These are phyloP conservation scores for Linum tenue DNA, from an alignment of 345 rosid species.

Conservation along the genomic window DNA sequence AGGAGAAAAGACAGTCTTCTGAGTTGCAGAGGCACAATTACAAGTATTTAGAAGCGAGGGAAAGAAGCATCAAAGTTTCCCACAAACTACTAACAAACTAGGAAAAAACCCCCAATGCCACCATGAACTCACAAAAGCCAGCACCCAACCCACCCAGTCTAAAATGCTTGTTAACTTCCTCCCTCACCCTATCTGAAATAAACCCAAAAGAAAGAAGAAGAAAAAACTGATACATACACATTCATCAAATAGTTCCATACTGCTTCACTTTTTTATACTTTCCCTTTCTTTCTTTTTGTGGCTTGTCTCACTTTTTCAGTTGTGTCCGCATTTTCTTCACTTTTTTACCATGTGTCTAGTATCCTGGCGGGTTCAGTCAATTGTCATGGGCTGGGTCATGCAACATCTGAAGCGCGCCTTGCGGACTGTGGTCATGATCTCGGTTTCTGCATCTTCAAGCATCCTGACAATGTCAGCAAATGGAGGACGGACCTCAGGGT, in stretches of 20 bases:
- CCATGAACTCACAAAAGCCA: not conserved
- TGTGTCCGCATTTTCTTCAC: not conserved
- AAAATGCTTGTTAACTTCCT: not conserved
- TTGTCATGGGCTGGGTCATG: slow-evolving; percentile 22
- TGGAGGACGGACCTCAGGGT: slow-evolving; percentile 23
- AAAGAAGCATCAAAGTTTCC: too few relatives aligned
- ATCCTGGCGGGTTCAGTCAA: slow-evolving; percentile 9
- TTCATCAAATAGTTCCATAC: not conserved
- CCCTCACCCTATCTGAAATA: not conserved
- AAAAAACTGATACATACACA: not conserved
- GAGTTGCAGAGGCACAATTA: too few relatives aligned
- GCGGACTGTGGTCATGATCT: slow-evolving; percentile 24
- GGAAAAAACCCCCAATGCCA: not conserved
- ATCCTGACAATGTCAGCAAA: slow-evolving; percentile 19
- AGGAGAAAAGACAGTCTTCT: too few relatives aligned
- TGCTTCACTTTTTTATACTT: not conserved
- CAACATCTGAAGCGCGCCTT: slow-evolving; percentile 30
- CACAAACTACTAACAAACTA: too few relatives aligned
- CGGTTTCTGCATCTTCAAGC: slow-evolving; percentile 23
- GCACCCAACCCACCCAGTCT: not conserved
- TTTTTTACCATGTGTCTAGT: too few relatives aligned
- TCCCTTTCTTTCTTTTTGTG: not conserved
- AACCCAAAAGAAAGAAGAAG: not conserved
- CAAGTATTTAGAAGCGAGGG: too few relatives aligned
- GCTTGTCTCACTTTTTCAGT: not conserved